A percentile compares a stretch with the other conserved stretches of the same genome.
These are phyloP conservation scores for Phytomonas francai DNA, from an alignment of 208 protist species.

Conservation along the genomic window DNA sequence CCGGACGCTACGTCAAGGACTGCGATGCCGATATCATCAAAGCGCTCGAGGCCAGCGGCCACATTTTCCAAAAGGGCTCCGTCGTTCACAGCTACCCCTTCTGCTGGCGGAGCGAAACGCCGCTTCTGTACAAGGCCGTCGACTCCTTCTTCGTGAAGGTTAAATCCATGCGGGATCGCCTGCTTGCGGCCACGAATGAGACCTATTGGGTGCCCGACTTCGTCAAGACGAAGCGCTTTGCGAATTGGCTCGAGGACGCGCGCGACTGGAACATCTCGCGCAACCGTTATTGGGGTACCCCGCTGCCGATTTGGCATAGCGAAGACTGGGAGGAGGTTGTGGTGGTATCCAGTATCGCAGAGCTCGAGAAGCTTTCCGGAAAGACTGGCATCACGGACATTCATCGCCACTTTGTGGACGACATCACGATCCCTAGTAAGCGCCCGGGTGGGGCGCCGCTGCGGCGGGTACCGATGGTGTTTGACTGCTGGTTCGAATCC, in stretches of 20 bases:
- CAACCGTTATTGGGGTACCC: conserved; percentile 98
- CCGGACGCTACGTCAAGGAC: conserved; percentile 96
- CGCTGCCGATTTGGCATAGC: conserved; percentile 98
- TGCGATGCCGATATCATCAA: conserved; percentile 94
- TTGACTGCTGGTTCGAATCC: conserved; percentile 99
- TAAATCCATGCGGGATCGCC: conserved; percentile 91
- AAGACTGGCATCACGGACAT: conserved; percentile 91
- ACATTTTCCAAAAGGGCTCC: conserved; percentile 84
- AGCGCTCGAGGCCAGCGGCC: conserved; percentile 85
- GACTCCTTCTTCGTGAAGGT: conserved; percentile 99
- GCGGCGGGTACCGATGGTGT: conserved; percentile 95
- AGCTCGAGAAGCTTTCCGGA: conserved; percentile 95
- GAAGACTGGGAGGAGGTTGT: conserved; percentile 96
- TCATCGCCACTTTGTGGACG: conserved; percentile 96
- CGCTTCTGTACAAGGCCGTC: conserved; percentile 97
- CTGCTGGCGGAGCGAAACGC: conserved; percentile 99
- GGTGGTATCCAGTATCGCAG: conserved; percentile 92
- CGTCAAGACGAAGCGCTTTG: conserved; percentile 97
- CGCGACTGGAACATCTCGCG: conserved; percentile 99
- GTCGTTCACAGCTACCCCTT: conserved; percentile 99
- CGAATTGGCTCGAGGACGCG: conserved; percentile 98
- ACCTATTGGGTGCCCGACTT: conserved; percentile 98
- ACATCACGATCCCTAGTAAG: conserved; percentile 97
- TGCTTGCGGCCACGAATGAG: conserved; percentile 92
- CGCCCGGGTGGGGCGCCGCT: conserved; percentile 82